Evolutionary conservation across 1,284 basidiomycete genomes (phyloP).

Genomic region (Leucoagaricus sp.): DNA sequence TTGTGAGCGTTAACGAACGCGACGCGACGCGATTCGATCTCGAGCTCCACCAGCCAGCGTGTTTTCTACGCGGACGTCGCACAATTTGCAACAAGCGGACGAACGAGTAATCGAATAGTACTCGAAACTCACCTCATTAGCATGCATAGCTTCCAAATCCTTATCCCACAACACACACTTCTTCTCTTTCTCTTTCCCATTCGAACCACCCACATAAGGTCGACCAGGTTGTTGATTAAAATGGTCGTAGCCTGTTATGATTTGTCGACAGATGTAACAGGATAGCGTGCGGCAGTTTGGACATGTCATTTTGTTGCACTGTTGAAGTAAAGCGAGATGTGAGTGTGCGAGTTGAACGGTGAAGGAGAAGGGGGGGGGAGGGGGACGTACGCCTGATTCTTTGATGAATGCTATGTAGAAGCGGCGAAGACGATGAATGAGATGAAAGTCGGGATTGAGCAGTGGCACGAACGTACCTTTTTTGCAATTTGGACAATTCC

Average conservation of each 20-base stretch:
- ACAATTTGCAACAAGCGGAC: too few relatives aligned
- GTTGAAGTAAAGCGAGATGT: slow-evolving; percentile 9
- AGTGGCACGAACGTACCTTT: slow-evolving; percentile 53
- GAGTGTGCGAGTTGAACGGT: slow-evolving; percentile 5
- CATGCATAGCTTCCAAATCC: slow-evolving; percentile 60
- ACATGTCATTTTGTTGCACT: slow-evolving; percentile 86
- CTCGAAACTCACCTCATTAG: slow-evolving; percentile 52
- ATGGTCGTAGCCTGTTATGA: slow-evolving; percentile 78
- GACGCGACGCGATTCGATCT: too few relatives aligned
- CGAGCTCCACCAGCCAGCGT: too few relatives aligned
- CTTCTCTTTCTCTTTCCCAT: slow-evolving; percentile 26
- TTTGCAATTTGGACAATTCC: slow-evolving; percentile 81
- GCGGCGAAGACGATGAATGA: not conserved
- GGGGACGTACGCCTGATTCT: slow-evolving; percentile 62
- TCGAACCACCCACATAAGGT: slow-evolving; percentile 22
- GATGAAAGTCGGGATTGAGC: too few relatives aligned
- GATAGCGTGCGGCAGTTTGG: slow-evolving; percentile 67
- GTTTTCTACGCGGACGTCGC: too few relatives aligned
- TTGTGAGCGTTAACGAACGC: too few relatives aligned
- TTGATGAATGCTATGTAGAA: slow-evolving; percentile 70
- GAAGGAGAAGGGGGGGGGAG: not conserved
- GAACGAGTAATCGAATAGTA: too few relatives aligned
- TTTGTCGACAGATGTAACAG: slow-evolving; percentile 77
- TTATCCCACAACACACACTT: slow-evolving; percentile 74
- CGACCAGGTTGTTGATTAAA: slow-evolving; percentile 50